These are phyloP conservation scores for Cornus suecica DNA, from an alignment of 148 eudicot genomes.

Conservation along the genomic window DNA sequence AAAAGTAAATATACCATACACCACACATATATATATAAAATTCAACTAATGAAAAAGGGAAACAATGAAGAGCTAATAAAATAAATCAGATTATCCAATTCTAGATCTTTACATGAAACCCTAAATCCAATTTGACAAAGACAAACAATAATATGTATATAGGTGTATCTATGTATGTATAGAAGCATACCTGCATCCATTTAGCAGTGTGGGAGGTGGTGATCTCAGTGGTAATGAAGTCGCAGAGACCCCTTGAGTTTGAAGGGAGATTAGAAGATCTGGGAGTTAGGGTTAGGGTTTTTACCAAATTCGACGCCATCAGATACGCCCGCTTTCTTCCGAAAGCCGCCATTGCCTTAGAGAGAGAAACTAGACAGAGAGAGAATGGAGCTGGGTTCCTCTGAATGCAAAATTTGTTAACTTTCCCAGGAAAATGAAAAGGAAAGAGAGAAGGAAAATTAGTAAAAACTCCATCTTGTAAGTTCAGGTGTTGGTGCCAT, in stretches of 20 bases:
- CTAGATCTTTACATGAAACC: background rate
- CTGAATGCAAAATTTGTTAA: too few relatives aligned
- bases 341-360: conserved; percentile 20
- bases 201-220: conserved; percentile 72
- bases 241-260: conserved; percentile 37
- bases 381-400: too few relatives aligned
- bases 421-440: too few relatives aligned
- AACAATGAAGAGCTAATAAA: too few relatives aligned
- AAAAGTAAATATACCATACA: too few relatives aligned
- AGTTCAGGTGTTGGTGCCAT: background rate
- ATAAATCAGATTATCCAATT: background rate
- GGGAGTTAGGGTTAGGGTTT: conserved; percentile 32
- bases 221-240: conserved; percentile 49
- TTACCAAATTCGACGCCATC: conserved; percentile 54
- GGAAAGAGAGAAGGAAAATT: too few relatives aligned
- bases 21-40: too few relatives aligned
- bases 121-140: background rate
- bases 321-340: conserved; percentile 27
- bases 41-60: too few relatives aligned
- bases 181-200: conserved; percentile 75
- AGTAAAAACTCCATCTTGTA: too few relatives aligned
- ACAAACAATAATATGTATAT: background rate
- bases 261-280: conserved; percentile 26
- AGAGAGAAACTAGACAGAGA: background rate
- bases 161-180: background rate